phyloP scores from a whole-genome alignment of 2,329 filamentous ascomycete genomes.

The Calonectria leucothoes region DNA sequence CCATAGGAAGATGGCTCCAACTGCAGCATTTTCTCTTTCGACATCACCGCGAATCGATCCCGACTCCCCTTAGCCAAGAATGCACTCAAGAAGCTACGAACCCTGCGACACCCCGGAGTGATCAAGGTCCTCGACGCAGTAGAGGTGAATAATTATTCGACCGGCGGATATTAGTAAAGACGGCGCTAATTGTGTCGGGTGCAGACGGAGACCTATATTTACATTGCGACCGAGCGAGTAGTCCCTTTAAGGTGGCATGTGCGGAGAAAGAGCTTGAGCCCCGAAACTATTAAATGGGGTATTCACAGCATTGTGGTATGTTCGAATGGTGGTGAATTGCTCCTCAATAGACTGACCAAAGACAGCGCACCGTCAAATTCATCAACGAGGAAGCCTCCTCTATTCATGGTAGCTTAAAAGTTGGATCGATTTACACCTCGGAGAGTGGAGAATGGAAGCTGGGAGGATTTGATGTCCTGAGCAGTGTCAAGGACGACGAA shows the following conservation, averaged over 20 bases:
- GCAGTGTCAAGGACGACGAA: slow-evolving; percentile 95
- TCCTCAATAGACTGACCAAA: slow-evolving; percentile 30
- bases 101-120: slow-evolving; percentile 92
- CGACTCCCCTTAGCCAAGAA: slow-evolving; percentile 90
- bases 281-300: slow-evolving; percentile 98
- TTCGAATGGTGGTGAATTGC: neutral
- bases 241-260: slow-evolving; percentile 91
- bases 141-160: slow-evolving; percentile 69
- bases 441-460: slow-evolving; percentile 99
- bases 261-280: slow-evolving; percentile 85
- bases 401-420: slow-evolving; percentile 87
- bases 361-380: slow-evolving; percentile 91
- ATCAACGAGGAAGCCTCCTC: slow-evolving; percentile 94
- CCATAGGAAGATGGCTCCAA: slow-evolving; percentile 88
- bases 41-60: slow-evolving; percentile 83
- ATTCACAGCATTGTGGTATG: slow-evolving; percentile 84
- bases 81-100: slow-evolving; percentile 92
- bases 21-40: slow-evolving; percentile 98
- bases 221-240: slow-evolving; percentile 93
- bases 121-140: slow-evolving; percentile 95
- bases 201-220: slow-evolving; percentile 93
- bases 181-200: slow-evolving; percentile 36
- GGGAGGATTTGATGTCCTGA: slow-evolving; percentile 91
- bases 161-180: slow-evolving; percentile 6
- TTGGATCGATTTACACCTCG: slow-evolving; percentile 89